A percentile compares a stretch with the other conserved stretches of the same genome.
phyloP scores from a whole-genome alignment of 202 grass and related monocot genomes.

The Eragrostis tef region DNA sequence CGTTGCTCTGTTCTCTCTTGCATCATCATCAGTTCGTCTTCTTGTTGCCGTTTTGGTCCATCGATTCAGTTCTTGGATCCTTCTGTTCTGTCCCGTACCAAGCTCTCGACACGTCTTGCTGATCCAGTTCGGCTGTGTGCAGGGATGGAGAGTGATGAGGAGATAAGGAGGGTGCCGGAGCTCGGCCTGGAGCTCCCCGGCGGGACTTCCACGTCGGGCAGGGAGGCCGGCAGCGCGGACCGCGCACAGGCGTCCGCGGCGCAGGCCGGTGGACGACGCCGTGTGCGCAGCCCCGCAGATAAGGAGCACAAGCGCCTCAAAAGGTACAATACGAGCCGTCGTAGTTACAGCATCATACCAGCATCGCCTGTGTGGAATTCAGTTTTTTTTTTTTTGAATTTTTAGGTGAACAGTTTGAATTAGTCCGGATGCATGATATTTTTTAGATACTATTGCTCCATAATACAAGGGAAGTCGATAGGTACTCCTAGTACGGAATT shows the following conservation, averaged over 20 bases:
- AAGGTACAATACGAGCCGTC: slow-evolving; percentile 29
- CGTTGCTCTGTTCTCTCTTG: neutral
- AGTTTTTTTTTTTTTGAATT: neutral
- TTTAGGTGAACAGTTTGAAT: neutral
- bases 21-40: neutral
- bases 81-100: neutral
- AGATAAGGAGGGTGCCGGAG: slow-evolving; percentile 71
- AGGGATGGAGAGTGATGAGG: slow-evolving; percentile 85
- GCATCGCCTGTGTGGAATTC: neutral
- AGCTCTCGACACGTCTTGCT: neutral
- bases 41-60: neutral
- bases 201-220: slow-evolving; percentile 61
- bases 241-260: slow-evolving; percentile 59
- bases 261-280: slow-evolving; percentile 53
- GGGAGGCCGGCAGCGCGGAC: slow-evolving; percentile 50
- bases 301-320: slow-evolving; percentile 82
- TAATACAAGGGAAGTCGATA: neutral
- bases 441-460: neutral
- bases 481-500: neutral
- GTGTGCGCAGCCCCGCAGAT: slow-evolving; percentile 57
- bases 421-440: neutral
- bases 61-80: neutral
- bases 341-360: neutral
- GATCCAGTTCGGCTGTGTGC: neutral
- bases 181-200: slow-evolving; percentile 55